A percentile compares a stretch with the other conserved stretches of the same genome.
Evolutionary conservation across 2,329 filamentous ascomycete species (phyloP).

Genomic region (Neurospora sp.): DNA sequence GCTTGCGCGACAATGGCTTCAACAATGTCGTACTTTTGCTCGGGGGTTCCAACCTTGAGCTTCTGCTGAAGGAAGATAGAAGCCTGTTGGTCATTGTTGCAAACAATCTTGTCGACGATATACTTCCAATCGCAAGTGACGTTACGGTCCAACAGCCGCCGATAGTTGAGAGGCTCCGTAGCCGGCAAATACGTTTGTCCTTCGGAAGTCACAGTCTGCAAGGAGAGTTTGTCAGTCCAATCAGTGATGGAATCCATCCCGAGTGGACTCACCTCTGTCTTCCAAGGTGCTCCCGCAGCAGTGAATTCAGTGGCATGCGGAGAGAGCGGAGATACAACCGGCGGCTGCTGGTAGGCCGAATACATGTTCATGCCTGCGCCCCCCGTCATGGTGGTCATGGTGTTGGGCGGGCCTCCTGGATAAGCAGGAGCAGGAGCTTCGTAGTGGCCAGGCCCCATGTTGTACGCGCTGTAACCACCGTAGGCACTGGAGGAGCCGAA

Average conservation of each 20-base stretch:
- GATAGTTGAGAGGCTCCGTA: constrained; percentile 91
- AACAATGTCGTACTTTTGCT: constrained; percentile 96
- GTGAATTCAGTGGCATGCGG: constrained; percentile 69
- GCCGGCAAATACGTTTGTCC: constrained; percentile 73
- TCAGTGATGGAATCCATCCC: constrained; percentile 8
- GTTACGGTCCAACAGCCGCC: constrained; percentile 86
- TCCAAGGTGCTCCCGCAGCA: constrained; percentile 42
- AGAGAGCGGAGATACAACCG: constrained; percentile 56
- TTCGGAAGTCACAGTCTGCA: constrained; percentile 37
- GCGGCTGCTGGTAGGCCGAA: constrained; percentile 42
- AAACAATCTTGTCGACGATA: constrained; percentile 98
- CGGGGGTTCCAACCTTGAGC: constrained; percentile 86
- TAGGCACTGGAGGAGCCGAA: constrained; percentile 22
- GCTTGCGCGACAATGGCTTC: constrained; percentile 92
- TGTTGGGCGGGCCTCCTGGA: constrained; percentile 13
- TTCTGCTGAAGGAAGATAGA: constrained; percentile 99
- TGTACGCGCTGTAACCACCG: constrained; percentile 27
- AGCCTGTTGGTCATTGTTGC: constrained; percentile 97
- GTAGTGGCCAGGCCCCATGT: constrained; percentile 22
- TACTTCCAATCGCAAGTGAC: constrained; percentile 99
- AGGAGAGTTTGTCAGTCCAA: constrained; percentile 9
- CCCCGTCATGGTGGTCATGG: constrained; percentile 25
- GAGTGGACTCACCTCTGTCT: constrained; percentile 35
- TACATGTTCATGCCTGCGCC: constrained; percentile 34
- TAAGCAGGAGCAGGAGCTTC: constrained; percentile 18